Conservation (phyloP, 1,139 yeast species). For the Taphrina betulina region DNA sequence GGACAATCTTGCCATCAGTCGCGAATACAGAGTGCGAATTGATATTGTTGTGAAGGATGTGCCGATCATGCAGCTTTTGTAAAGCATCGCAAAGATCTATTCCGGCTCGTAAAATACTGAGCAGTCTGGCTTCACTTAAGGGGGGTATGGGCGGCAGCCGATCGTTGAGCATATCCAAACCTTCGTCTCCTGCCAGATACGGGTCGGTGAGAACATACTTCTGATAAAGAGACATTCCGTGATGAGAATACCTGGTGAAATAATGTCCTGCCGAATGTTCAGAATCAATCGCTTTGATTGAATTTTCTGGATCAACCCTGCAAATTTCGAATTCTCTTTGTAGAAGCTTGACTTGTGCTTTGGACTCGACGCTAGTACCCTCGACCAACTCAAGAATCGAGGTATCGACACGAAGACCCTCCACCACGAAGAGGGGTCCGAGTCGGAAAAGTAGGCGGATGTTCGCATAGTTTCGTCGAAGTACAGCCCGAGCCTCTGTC, state of each 20-base stretch:
- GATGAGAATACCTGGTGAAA: conserved; percentile 5
- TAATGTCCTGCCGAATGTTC: not conserved
- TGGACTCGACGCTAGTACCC: not conserved
- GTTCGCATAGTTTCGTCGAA: too few relatives aligned
- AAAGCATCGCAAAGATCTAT: conserved; percentile 1
- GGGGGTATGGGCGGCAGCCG: not conserved
- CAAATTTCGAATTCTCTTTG: not conserved
- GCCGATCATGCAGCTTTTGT: conserved; percentile 8
- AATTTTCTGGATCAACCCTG: conserved; percentile 3
- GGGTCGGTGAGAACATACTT: not conserved
- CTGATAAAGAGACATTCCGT: conserved; percentile 4
- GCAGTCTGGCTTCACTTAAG: not conserved
- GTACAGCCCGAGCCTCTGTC: too few relatives aligned
- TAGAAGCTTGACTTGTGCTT: not conserved
- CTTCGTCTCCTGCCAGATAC: conserved; percentile 5
- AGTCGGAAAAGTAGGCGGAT: too few relatives aligned
- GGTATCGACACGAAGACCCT: not conserved
- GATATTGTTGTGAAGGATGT: conserved; percentile 13
- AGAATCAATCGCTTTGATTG: conserved; percentile 5
- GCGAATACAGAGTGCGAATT: not conserved
- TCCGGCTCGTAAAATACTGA: not conserved
- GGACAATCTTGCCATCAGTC: conserved; percentile 1
- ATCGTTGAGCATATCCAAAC: conserved; percentile 2
- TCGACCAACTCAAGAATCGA: conserved; percentile 6
- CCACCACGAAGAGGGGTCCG: conserved; percentile 4